phyloP scores from a whole-genome alignment of 305 asterid species.

The Solanum aculeatissimum region DNA sequence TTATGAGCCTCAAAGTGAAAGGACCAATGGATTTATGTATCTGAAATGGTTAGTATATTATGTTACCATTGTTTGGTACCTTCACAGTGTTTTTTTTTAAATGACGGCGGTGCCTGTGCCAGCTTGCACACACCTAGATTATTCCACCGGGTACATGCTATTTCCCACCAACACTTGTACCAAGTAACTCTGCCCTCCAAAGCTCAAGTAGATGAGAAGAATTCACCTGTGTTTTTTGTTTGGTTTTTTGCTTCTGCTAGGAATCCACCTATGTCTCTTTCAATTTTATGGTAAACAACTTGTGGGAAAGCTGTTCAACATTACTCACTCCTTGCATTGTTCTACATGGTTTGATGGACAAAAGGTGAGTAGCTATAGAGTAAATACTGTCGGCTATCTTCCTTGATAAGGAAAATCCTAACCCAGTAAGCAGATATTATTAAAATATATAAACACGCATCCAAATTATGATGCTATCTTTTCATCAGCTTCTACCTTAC shows the following conservation, averaged over 20 bases:
- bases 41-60: conserved; percentile 55
- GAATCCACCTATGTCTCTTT: background rate
- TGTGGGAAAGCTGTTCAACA: background rate
- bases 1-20: conserved; percentile 79
- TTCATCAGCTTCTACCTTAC: background rate
- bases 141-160: background rate
- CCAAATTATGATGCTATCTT: background rate
- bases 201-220: background rate
- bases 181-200: background rate
- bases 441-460: background rate
- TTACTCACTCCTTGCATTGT: background rate
- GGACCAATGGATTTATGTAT: conserved; percentile 62
- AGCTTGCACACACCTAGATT: background rate
- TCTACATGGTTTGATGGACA: conserved; percentile 65
- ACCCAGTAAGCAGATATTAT: conserved; percentile 45
- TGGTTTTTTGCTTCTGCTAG: background rate
- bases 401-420: conserved; percentile 65
- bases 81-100: background rate
- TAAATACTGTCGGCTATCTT: conserved; percentile 74
- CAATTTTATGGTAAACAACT: background rate
- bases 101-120: background rate
- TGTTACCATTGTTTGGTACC: conserved; percentile 1
- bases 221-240: background rate
- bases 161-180: background rate
- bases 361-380: conserved; percentile 80